Evolutionary conservation across 2,329 filamentous ascomycete species (phyloP).

Genomic region (Colletotrichum sansevieriae): DNA sequence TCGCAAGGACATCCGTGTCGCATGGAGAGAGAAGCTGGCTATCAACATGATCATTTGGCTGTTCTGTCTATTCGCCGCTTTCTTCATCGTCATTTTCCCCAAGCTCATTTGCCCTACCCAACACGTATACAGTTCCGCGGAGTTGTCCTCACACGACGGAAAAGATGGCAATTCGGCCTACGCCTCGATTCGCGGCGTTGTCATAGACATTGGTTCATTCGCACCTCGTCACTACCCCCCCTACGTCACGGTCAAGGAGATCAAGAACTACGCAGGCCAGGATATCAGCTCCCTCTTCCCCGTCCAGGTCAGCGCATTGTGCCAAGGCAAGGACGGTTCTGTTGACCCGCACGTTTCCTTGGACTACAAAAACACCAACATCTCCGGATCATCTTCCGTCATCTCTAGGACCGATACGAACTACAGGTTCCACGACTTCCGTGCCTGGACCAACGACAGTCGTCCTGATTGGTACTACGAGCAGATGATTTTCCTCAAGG

Average conservation of each 20-base stretch:
- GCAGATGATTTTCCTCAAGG: constrained; percentile 82
- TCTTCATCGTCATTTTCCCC: constrained; percentile 93
- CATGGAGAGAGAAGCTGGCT: constrained; percentile 97
- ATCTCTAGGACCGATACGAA: constrained; percentile 78
- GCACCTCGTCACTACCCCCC: constrained; percentile 83
- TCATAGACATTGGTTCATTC: constrained; percentile 85
- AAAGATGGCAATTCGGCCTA: constrained; percentile 75
- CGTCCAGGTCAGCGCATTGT: constrained; percentile 92
- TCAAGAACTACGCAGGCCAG: constrained; percentile 86
- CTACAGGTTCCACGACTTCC: constrained; percentile 91
- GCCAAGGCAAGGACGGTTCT: constrained; percentile 77
- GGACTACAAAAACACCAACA: constrained; percentile 84
- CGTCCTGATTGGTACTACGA: constrained; percentile 94
- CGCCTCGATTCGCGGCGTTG: constrained; percentile 86
- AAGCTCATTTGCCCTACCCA: constrained; percentile 91
- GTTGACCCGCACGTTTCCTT: constrained; percentile 82
- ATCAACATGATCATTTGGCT: constrained; percentile 99
- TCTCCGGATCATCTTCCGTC: constrained; percentile 71
- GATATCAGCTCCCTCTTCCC: constrained; percentile 94
- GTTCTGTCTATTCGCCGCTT: constrained; percentile 80
- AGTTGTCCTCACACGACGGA: constrained; percentile 81
- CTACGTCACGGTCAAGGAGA: constrained; percentile 66
- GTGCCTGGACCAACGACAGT: constrained; percentile 83
- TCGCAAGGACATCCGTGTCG: constrained; percentile 90
- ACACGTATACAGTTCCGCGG: constrained; percentile 83